These are phyloP conservation scores for Yamadazyma olivae DNA, from an alignment of 805 yeast species.

Conservation along the genomic window DNA sequence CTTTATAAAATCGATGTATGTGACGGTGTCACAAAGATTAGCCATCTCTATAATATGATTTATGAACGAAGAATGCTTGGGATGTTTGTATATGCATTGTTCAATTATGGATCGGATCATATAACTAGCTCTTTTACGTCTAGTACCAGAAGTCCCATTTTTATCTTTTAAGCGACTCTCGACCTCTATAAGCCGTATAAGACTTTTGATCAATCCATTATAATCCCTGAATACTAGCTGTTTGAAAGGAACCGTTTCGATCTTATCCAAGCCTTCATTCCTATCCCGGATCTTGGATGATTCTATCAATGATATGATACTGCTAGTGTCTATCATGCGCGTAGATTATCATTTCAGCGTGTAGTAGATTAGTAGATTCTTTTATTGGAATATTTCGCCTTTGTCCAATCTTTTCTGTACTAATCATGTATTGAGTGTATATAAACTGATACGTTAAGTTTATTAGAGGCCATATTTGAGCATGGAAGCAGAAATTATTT, in stretches of 20 bases:
- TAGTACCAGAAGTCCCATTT: background rate
- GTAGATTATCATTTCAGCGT: no score
- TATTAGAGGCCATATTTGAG: no score
- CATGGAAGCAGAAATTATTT: no score
- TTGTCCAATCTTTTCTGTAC: no score
- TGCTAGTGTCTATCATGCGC: background rate
- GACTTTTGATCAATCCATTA: constrained; percentile 3
- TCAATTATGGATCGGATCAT: constrained; percentile 3
- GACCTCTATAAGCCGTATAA: background rate
- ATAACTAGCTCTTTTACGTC: constrained; percentile 4
- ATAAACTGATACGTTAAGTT: no score
- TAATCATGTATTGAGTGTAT: no score
- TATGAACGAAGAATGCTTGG: constrained; percentile 3
- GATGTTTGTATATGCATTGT: constrained; percentile 1
- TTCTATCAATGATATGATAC: constrained; percentile 2
- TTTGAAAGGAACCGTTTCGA: background rate
- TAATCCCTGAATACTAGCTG: constrained; percentile 2
- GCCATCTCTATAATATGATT: constrained; percentile 3
- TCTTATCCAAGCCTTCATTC: constrained; percentile 4
- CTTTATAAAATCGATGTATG: constrained; percentile 20
- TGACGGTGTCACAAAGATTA: constrained; percentile 1
- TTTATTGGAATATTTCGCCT: no score
- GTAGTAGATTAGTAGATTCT: no score
- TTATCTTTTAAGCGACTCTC: constrained; percentile 3
- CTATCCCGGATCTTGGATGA: constrained; percentile 3